phyloP scores from a whole-genome alignment of 352 stramenopile genomes.

The Peronosclerospora sorghi region DNA sequence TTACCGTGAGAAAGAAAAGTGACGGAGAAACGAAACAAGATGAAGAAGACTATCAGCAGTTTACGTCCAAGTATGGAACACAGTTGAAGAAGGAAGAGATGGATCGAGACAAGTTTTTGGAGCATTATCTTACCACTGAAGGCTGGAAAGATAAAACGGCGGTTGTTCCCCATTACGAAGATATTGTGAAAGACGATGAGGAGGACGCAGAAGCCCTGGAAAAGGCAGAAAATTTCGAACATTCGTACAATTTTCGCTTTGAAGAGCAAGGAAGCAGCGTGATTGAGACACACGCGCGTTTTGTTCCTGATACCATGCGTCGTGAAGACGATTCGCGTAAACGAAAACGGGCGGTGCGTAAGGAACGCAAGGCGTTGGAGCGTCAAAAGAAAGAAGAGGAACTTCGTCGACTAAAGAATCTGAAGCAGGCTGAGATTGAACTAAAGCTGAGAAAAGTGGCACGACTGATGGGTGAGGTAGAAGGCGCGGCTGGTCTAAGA shows the following conservation, averaged over 20 bases:
- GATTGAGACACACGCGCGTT: constrained; percentile 78
- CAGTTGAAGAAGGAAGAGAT: constrained; percentile 51
- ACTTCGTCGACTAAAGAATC: constrained; percentile 94
- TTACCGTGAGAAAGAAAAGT: constrained; percentile 59
- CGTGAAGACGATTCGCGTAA: constrained; percentile 94
- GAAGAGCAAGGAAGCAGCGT: constrained; percentile 89
- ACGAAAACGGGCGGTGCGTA: constrained; percentile 88
- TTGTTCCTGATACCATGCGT: constrained; percentile 85
- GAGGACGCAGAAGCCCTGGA: constrained; percentile 89
- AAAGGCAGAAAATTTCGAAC: constrained; percentile 94
- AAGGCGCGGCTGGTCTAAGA: constrained; percentile 35
- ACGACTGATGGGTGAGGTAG: constrained; percentile 57
- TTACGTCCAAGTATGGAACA: constrained; percentile 52
- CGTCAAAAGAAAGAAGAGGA: constrained; percentile 95
- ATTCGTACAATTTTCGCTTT: constrained; percentile 99
- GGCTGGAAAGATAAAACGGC: constrained; percentile 77
- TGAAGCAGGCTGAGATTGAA: constrained; percentile 94
- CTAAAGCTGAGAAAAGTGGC: constrained; percentile 89
- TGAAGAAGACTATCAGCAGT: constrained; percentile 53
- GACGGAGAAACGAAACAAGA: constrained; percentile 45
- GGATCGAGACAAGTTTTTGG: constrained; percentile 65
- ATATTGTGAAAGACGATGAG: constrained; percentile 83
- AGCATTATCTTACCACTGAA: constrained; percentile 68
- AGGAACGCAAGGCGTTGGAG: constrained; percentile 92
- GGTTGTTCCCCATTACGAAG: constrained; percentile 57